These are phyloP conservation scores for Pilasporangium apinafurcum DNA, from an alignment of 352 stramenopile species.

Conservation along the genomic window DNA sequence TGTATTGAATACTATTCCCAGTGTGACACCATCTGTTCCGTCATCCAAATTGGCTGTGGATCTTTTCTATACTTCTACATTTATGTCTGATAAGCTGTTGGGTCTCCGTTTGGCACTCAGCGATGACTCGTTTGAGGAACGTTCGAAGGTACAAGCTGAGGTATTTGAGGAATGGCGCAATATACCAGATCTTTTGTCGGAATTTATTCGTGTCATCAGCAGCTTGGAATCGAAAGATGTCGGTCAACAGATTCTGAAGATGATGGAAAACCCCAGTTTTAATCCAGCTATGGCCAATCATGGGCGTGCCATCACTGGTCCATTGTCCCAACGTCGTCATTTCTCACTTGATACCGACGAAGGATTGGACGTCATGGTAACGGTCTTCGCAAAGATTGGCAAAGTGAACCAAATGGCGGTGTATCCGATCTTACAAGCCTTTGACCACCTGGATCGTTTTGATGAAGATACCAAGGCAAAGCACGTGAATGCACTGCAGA, in stretches of 20 bases:
- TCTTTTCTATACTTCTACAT: constrained; percentile 62
- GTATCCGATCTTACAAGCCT: constrained; percentile 75
- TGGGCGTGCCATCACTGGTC: constrained; percentile 52
- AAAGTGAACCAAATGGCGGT: constrained; percentile 85
- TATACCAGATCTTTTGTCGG: constrained; percentile 67
- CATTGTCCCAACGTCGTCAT: constrained; percentile 65
- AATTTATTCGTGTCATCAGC: constrained; percentile 73
- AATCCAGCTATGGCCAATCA: constrained; percentile 73
- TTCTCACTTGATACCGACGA: constrained; percentile 72
- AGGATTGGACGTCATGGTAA: constrained; percentile 59
- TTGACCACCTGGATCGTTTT: constrained; percentile 74
- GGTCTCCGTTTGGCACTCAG: constrained; percentile 61
- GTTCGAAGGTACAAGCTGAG: constrained; percentile 54
- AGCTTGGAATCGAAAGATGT: constrained; percentile 60
- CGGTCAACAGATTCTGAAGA: constrained; percentile 61
- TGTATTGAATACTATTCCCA: constrained; percentile 33
- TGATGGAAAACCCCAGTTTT: constrained; percentile 64
- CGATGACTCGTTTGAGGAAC: constrained; percentile 50
- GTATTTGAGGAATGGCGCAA: constrained; percentile 67
- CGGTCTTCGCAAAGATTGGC: constrained; percentile 71
- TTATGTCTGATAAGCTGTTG: constrained; percentile 54
- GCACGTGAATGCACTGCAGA: constrained; percentile 41
- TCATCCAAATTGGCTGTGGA: constrained; percentile 41
- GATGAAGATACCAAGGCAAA: constrained; percentile 51
- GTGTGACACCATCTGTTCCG: constrained; percentile 33